These are phyloP conservation scores for Citrullus amarus DNA, from an alignment of 306 rosid species.

Conservation along the genomic window DNA sequence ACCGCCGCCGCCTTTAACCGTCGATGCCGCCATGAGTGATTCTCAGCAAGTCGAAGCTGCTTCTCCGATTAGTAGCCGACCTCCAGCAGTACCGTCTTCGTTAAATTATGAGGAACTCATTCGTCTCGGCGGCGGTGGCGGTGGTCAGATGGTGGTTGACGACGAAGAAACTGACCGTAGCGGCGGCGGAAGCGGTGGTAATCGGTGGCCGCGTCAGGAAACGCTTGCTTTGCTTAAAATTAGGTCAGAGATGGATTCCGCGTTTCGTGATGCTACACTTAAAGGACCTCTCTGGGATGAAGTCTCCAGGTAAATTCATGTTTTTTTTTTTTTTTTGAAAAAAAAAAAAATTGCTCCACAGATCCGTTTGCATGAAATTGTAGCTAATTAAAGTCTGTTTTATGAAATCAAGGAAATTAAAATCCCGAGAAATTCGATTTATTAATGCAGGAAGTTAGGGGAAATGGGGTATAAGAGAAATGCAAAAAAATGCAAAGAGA, in stretches of 20 bases:
- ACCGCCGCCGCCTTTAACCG: neutral
- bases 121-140: slow-evolving; percentile 2
- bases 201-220: slow-evolving; percentile 44
- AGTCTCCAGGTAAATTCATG: slow-evolving; percentile 24
- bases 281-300: slow-evolving; percentile 46
- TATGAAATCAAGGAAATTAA: neutral
- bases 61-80: slow-evolving; percentile 39
- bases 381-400: neutral
- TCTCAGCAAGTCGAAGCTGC: slow-evolving; percentile 31
- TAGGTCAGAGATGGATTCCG: slow-evolving; percentile 39
- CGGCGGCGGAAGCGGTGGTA: slow-evolving; percentile 18
- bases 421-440: neutral
- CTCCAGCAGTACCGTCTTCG: slow-evolving; percentile 20
- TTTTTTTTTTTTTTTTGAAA: neutral
- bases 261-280: slow-evolving; percentile 36
- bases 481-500: slow-evolving; percentile 43
- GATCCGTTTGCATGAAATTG: slow-evolving; percentile 22
- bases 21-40: neutral
- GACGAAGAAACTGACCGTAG: slow-evolving; percentile 4
- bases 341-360: too few species aligned
- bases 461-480: slow-evolving; percentile 28
- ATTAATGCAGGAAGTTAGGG: slow-evolving; percentile 25
- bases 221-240: slow-evolving; percentile 30
- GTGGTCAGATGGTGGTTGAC: neutral
- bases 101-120: slow-evolving; percentile 32